These are phyloP conservation scores for Sechiopsis laciniata DNA, from an alignment of 306 rosid genomes.

Conservation along the genomic window DNA sequence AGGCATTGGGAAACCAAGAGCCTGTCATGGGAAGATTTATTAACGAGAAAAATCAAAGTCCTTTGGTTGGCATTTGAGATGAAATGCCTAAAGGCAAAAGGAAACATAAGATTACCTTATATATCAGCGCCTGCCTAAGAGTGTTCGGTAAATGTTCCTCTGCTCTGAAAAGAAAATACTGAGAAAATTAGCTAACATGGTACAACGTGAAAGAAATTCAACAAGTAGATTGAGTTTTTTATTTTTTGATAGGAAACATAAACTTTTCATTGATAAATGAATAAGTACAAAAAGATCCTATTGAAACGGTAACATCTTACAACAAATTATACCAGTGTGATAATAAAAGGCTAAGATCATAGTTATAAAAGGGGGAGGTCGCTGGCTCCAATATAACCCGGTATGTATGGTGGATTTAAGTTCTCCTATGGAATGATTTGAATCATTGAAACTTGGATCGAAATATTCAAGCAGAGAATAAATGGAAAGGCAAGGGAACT, in stretches of 20 bases:
- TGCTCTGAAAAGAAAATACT: conserved; percentile 44
- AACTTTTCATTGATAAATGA: too few relatives aligned
- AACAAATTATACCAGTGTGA: too few relatives aligned
- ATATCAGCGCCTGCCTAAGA: conserved; percentile 77
- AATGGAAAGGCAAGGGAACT: neutral
- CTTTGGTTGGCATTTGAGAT: conserved; percentile 4
- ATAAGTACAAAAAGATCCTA: too few relatives aligned
- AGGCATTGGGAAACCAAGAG: conserved; percentile 76
- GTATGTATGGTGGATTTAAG: too few relatives aligned
- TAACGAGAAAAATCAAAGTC: conserved; percentile 22
- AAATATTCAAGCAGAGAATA: neutral
- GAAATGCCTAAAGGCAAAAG: conserved; percentile 9
- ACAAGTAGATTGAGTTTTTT: neutral
- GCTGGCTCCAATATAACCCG: too few relatives aligned
- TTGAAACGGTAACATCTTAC: too few relatives aligned
- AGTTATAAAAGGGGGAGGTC: too few relatives aligned
- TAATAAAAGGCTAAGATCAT: too few relatives aligned
- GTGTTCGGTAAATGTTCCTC: conserved; percentile 90
- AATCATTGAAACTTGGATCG: neutral
- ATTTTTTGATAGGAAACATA: too few relatives aligned
- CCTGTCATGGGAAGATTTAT: conserved; percentile 39
- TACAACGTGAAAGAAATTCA: neutral
- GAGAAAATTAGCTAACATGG: conserved; percentile 13
- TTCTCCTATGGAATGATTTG: too few relatives aligned
- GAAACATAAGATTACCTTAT: conserved; percentile 44